Percentiles rank a stretch among this genome's conserved stretches.
Evolutionary conservation across 2,329 filamentous ascomycete genomes (phyloP).

Genomic region (Corynespora cassiicola): DNA sequence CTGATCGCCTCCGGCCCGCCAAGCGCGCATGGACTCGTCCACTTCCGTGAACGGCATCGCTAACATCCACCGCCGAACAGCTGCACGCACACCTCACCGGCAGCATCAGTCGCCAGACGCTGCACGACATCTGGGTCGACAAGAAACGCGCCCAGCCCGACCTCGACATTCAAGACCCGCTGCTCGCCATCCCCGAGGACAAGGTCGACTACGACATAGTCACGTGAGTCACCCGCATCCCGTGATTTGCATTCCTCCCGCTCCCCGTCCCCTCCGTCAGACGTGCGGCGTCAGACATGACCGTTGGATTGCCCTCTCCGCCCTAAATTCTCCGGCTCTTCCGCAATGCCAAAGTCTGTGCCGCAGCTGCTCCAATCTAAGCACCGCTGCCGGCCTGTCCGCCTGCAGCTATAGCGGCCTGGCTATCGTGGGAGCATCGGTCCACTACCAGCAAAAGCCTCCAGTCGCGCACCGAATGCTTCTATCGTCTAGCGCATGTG

Average conservation of each 20-base stretch:
- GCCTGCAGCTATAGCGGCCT: too few species aligned
- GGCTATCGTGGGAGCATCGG: too few species aligned
- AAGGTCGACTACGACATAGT: conserved; percentile 75
- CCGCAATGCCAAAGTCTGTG: too few species aligned
- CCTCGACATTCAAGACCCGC: conserved; percentile 70
- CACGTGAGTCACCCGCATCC: conserved; percentile 58
- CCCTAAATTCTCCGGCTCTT: conserved; percentile 20
- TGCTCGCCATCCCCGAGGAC: conserved; percentile 71
- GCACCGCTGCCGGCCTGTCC: too few species aligned
- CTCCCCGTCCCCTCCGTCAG: too few species aligned
- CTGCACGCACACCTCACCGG: conserved; percentile 83
- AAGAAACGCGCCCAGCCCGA: conserved; percentile 61
- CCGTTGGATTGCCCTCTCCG: too few species aligned
- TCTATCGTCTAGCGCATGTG: too few species aligned
- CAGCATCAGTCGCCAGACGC: conserved; percentile 74
- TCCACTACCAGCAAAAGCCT: too few species aligned
- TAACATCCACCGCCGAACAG: conserved; percentile 50
- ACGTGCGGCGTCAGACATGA: too few species aligned
- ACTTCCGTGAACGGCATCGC: conserved; percentile 31
- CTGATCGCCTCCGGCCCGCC: conserved; percentile 11
- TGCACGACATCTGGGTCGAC: conserved; percentile 75
- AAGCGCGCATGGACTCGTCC: conserved; percentile 28
- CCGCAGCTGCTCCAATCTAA: too few species aligned
- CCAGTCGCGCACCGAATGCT: too few species aligned
- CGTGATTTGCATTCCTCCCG: too few species aligned